phyloP scores from a whole-genome alignment of 192 early-diverging fungal species.

The Funneliformis geosporum region DNA sequence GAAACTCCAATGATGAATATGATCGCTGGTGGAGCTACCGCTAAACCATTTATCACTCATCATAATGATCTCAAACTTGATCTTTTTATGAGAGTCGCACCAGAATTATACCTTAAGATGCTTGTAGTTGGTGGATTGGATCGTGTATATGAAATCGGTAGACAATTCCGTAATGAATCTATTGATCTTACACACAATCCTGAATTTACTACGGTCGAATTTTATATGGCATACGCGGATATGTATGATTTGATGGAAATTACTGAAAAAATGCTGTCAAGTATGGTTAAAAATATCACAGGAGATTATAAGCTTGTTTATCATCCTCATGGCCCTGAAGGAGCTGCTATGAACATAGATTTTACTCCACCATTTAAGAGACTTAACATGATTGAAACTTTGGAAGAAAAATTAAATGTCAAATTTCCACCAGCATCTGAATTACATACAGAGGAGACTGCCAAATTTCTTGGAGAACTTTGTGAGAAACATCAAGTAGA shows the following conservation, averaged over 20 bases:
- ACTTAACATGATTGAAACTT: constrained; percentile 88
- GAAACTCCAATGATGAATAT: constrained; percentile 99
- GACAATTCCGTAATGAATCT: constrained; percentile 98
- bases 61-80: constrained; percentile 99
- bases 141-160: constrained; percentile 98
- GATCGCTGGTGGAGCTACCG: constrained; percentile 98
- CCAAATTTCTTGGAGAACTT: constrained; percentile 89
- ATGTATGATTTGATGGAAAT: constrained; percentile 96
- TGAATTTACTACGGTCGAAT: constrained; percentile 99
- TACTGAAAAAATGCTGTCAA: constrained; percentile 75
- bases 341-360: constrained; percentile 81
- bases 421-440: constrained; percentile 89
- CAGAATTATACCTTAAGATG: constrained; percentile 98
- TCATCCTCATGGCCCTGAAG: constrained; percentile 88
- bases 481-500: constrained; percentile 96
- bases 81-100: constrained; percentile 98
- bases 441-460: constrained; percentile 78
- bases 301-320: constrained; percentile 91
- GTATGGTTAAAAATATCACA: constrained; percentile 93
- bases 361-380: constrained; percentile 96
- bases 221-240: constrained; percentile 99
- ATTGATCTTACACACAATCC: constrained; percentile 99
- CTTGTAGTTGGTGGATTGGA: constrained; percentile 97
- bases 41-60: constrained; percentile 98
- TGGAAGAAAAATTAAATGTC: constrained; percentile 87